Evolutionary conservation across 2,329 filamentous ascomycete genomes (phyloP), one percentile per base, ranked within the genome.

Genomic region (Cryoendolithus antarcticus): DNA sequence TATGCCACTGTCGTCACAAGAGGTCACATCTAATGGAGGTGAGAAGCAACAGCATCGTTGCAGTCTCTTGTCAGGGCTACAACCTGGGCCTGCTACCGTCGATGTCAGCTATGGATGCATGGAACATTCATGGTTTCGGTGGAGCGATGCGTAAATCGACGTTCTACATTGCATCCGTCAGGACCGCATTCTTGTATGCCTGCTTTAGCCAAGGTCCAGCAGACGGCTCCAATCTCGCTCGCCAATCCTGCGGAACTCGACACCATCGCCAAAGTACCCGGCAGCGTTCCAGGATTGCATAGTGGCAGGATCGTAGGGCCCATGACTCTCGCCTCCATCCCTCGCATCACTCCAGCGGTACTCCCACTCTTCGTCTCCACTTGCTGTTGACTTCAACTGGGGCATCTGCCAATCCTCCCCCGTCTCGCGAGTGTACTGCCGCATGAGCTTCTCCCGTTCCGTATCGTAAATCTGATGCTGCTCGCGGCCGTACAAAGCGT

Each of bases 211-310:
- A 27, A 27, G 24, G 7, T 67, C 62, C 12, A 66, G 51, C 9
- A 61, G 39, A 28, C 58, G 50, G 38, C 57, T 63, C 65, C 66
- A 70, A 32, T 63, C 63, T 9, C 43, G 51, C 30, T 61, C 55
- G 8, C 63, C 64, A 10, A 64, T 55, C 15, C 53, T 52, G 37
- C 63, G 60, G 48, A 67, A 71, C 46, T 70, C 89, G 15, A 94
- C 86, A 0, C 84, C 85, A 47, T 91, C 81, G 9, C 79, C 82
- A 62, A 98, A 98, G 58, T 96, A 96, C 2, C 91, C 91, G 15
- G 86, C 86, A 45, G 84, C 77, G 49, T 82, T 77, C 91, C 91
- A 98, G 2, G 84, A 82, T 52, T 78, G 75, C 91, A 98, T 96
- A 30, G 81, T 89, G 4, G 71, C 60, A 6, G 72, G 75, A 55